Evolutionary conservation across 2,329 filamentous ascomycete species (phyloP), one percentile per base, ranked within the genome.

Genomic region (Cryoendolithus antarcticus): DNA sequence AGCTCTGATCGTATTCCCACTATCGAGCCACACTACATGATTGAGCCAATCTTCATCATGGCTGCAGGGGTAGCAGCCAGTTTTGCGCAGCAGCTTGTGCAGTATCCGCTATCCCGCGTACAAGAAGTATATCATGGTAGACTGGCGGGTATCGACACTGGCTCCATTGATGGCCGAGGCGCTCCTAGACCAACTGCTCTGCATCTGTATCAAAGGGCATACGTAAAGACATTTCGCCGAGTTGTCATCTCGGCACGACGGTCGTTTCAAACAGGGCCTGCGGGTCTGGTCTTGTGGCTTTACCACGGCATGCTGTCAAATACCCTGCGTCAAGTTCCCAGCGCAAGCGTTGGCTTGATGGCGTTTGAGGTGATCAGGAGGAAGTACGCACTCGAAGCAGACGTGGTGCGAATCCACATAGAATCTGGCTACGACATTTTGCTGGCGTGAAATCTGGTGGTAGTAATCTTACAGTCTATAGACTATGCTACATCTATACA

Each of bases 311-410:
- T 86, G 56, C 76, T 80, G 69, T 74, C 74, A 71, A 78, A 72
- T 39, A 82, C 82, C 1, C 70, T 86, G 38, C 67, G 79, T 4
- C 81, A 86, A 59, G 79, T 84, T 2, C 82, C 82, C 0, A 83
- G 80, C 54, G 86, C 82, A 2, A 82, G 77, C 43, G 82, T 82
- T 0, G 82, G 81, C 0, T 56, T 88, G 43, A 83, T 88, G 48
- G 82, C 85, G 12, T 88, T 88, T 55, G 82, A 88, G 61, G 55
- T 88, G 33, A 75, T 86, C 30, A 66, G 82, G 41, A 67, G 81
- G 29, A 84, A 83, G 60, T 86, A 85, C 49, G 78, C 77, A 2
- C 66, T 73, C 41, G 69, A 71, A 2, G 67, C 67, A 11, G 77
- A 80, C 36, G 71, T 71, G 50, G 76, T 77, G 45, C 69, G 69